Conservation (phyloP, 2,329 filamentous ascomycete genomes). For the Didymosphaeria variabile region DNA sequence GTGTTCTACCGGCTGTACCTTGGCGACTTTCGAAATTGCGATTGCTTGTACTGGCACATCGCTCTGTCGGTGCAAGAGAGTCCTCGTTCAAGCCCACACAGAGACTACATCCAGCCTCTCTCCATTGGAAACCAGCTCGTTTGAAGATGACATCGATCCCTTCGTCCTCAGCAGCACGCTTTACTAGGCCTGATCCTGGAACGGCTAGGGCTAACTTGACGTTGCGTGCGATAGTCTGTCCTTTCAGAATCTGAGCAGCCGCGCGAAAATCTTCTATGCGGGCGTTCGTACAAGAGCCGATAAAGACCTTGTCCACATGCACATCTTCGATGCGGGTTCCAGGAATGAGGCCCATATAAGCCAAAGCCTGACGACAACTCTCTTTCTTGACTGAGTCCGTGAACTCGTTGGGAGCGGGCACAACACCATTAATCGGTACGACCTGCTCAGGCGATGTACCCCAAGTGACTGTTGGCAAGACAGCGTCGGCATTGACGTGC, state of each 20-base stretch:
- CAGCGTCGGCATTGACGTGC: slow-evolving; percentile 90
- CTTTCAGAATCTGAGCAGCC: slow-evolving; percentile 85
- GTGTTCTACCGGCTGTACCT: slow-evolving; percentile 88
- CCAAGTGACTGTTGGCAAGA: slow-evolving; percentile 93
- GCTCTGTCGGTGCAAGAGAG: slow-evolving; percentile 88
- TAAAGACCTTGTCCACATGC: slow-evolving; percentile 92
- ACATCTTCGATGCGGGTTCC: slow-evolving; percentile 92
- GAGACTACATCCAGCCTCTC: slow-evolving; percentile 98
- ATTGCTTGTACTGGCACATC: slow-evolving; percentile 95
- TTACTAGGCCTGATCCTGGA: slow-evolving; percentile 92
- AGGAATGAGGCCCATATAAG: slow-evolving; percentile 93
- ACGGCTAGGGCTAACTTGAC: slow-evolving; percentile 96
- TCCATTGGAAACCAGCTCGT: slow-evolving; percentile 96
- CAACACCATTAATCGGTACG: slow-evolving; percentile 86
- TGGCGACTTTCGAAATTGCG: slow-evolving; percentile 98
- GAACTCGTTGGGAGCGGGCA: slow-evolving; percentile 91
- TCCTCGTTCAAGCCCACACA: slow-evolving; percentile 99
- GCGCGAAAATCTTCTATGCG: slow-evolving; percentile 94
- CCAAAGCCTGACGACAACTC: slow-evolving; percentile 80
- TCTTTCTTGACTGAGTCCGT: slow-evolving; percentile 79
- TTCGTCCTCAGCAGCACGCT: slow-evolving; percentile 88
- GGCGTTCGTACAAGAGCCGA: slow-evolving; percentile 97
- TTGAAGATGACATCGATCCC: slow-evolving; percentile 91
- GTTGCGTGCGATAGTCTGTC: slow-evolving; percentile 84
- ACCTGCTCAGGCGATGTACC: slow-evolving; percentile 98